These are phyloP conservation scores for Globisporangium carolinianum DNA, from an alignment of 352 stramenopile genomes.

Conservation along the genomic window DNA sequence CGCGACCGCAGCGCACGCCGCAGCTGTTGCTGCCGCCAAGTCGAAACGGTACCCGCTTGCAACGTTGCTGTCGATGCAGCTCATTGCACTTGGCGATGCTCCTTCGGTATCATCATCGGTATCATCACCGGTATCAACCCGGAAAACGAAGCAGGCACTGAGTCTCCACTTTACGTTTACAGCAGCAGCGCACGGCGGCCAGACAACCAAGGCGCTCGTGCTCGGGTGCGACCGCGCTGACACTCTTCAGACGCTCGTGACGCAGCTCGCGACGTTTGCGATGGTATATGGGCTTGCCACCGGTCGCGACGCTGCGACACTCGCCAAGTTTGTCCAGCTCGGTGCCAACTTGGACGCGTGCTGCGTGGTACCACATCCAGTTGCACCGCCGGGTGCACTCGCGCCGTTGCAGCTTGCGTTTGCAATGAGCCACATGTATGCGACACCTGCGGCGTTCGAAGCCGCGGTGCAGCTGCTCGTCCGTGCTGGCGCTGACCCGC, in stretches of 20 bases:
- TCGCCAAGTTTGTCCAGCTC: slow-evolving; percentile 38
- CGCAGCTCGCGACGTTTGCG: slow-evolving; percentile 48
- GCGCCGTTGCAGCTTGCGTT: slow-evolving; percentile 54
- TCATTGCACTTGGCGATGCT: slow-evolving; percentile 41
- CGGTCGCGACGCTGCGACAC: slow-evolving; percentile 21
- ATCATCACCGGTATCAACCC: slow-evolving; percentile 1
- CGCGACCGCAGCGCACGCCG: background rate
- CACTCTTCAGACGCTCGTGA: slow-evolving; percentile 27
- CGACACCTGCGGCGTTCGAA: slow-evolving; percentile 13
- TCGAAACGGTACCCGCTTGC: slow-evolving; percentile 36
- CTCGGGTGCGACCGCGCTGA: slow-evolving; percentile 33
- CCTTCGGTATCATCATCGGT: too few relatives aligned
- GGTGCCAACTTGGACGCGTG: slow-evolving; percentile 49
- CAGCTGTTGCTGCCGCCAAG: slow-evolving; percentile 1
- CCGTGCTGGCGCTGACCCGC: slow-evolving; percentile 29
- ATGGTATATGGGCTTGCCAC: slow-evolving; percentile 41
- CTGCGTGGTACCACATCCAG: slow-evolving; percentile 22
- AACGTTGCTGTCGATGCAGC: slow-evolving; percentile 36
- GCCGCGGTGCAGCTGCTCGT: slow-evolving; percentile 35
- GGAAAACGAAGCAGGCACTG: slow-evolving; percentile 26
- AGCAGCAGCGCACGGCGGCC: slow-evolving; percentile 15
- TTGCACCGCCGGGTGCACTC: slow-evolving; percentile 17
- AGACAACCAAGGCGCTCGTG: slow-evolving; percentile 46
- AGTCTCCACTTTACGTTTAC: slow-evolving; percentile 41
- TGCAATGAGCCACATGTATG: slow-evolving; percentile 2